Evolutionary conservation across 2,329 filamentous ascomycete species (phyloP), one percentile per base, ranked within the genome.

Genomic region (Chrysoporthe puriensis): DNA sequence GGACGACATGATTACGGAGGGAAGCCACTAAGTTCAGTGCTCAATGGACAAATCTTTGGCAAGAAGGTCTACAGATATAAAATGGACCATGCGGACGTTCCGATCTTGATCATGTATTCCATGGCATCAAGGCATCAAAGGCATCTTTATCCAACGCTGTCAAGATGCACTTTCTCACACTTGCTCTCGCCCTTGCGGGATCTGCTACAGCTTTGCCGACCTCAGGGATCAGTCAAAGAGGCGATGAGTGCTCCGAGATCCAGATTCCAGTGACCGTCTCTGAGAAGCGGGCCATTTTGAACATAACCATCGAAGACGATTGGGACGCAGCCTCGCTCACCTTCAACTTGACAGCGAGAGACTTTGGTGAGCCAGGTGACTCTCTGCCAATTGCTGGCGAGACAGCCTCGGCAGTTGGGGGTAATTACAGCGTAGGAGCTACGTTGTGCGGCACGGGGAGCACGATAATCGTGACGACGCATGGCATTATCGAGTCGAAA

Each of bases 401-500:
- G 32, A 75, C 73, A 5, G 40, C 68, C 7, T 66, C 52, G 6
- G 63, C 73, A 2, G 71, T 75, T 3, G 52, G 71, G 36, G 74
- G 74, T 66, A 75, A 63, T 4, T 77, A 73, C 52, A 71, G 58
- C 1, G 21, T 77, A 18, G 75, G 73, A 16, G 75, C 73, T 11
- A 75, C 74, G 7, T 34, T 76, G 8, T 77, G 74, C 54, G 74
- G 74, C 4, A 71, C 62, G 14, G 74, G 74, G 11, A 69, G 72
- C 4, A 70, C 74, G n/a, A 69, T 71, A 40, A 46, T 76, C 3
- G 57, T 76, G 16, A 59, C 73, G 8, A 76, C 74, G 9, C 75
- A 76, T 50, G 74, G 75, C 1, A 76, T 76, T 43, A 73, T 76
- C 4, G 75, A 76, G 70, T 76, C 74, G 6, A 76, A 76, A 66